phyloP scores from a whole-genome alignment of 768 basidiomycete species.

The Coprinopsis sp. region DNA sequence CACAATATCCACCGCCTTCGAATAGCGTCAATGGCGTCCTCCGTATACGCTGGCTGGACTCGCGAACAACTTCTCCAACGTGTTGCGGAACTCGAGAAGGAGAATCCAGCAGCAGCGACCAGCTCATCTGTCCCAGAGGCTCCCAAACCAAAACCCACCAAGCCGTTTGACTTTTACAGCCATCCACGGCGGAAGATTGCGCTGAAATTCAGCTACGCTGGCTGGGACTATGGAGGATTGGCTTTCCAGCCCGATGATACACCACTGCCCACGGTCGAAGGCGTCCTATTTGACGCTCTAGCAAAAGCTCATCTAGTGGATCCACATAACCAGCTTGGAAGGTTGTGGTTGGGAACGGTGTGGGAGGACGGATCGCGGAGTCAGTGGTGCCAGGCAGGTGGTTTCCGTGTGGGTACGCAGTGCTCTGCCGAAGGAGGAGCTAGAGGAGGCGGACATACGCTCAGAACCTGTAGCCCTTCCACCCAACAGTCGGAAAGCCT shows the following conservation, averaged over 20 bases:
- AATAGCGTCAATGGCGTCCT: conserved; percentile 12
- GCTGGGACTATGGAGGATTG: conserved; percentile 88
- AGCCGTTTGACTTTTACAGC: conserved; percentile 56
- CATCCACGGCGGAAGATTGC: conserved; percentile 88
- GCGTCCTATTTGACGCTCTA: conserved; percentile 75
- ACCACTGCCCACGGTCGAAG: conserved; percentile 87
- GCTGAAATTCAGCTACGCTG: conserved; percentile 87
- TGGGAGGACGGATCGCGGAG: conserved; percentile 92
- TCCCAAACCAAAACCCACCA: conserved; percentile 7
- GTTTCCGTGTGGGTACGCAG: conserved; percentile 89
- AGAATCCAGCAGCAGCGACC: not conserved
- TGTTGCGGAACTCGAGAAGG: conserved; percentile 50
- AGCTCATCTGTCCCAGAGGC: not conserved
- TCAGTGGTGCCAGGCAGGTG: conserved; percentile 92
- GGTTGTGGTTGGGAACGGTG: conserved; percentile 90
- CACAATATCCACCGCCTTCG: conserved; percentile 3
- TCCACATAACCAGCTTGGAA: conserved; percentile 62
- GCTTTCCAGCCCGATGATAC: conserved; percentile 72
- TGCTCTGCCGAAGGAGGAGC: conserved; percentile 36
- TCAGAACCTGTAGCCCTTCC: conserved; percentile 3
- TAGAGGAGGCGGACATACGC: conserved; percentile 11
- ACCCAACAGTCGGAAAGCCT: not conserved
- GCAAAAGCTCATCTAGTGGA: conserved; percentile 77
- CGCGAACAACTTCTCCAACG: conserved; percentile 67
- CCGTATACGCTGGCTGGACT: conserved; percentile 32